Conservation (phyloP, 2,329 filamentous ascomycete species). For the Fusarium haematococcum region DNA sequence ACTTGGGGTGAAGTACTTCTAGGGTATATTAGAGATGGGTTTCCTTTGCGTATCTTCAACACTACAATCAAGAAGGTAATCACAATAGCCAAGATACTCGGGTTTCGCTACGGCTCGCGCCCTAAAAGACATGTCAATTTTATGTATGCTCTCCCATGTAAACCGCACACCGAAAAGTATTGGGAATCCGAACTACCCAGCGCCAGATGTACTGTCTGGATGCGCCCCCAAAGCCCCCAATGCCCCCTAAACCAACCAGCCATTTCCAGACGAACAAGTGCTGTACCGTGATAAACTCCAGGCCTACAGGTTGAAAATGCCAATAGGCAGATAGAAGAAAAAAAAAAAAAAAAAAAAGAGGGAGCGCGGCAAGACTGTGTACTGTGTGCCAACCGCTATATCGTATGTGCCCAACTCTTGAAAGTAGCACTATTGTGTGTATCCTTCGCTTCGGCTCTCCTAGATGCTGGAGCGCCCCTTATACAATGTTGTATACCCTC, state of each 20-base stretch:
- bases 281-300: neutral
- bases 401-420: neutral
- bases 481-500: constrained; percentile 84
- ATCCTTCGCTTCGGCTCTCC: neutral
- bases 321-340: neutral
- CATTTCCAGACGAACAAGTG: neutral
- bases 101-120: neutral
- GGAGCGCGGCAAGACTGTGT: constrained; percentile 15
- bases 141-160: constrained; percentile 5
- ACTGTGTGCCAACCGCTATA: constrained; percentile 13
- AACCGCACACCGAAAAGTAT: neutral
- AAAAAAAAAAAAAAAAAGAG: constrained; percentile 1
- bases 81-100: neutral
- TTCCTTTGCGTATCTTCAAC: neutral
- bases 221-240: neutral
- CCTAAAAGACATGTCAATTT: constrained; percentile 14
- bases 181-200: constrained; percentile 6
- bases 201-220: constrained; percentile 17
- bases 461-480: constrained; percentile 14
- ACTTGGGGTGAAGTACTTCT: neutral
- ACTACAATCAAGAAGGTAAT: neutral
- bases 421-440: constrained; percentile 4
- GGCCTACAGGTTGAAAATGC: neutral
- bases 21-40: neutral
- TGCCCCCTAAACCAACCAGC: neutral